Evolutionary conservation across 2,329 filamentous ascomycete genomes (phyloP), one percentile per base, ranked within the genome.

Genomic region (Talaromyces sp.): DNA sequence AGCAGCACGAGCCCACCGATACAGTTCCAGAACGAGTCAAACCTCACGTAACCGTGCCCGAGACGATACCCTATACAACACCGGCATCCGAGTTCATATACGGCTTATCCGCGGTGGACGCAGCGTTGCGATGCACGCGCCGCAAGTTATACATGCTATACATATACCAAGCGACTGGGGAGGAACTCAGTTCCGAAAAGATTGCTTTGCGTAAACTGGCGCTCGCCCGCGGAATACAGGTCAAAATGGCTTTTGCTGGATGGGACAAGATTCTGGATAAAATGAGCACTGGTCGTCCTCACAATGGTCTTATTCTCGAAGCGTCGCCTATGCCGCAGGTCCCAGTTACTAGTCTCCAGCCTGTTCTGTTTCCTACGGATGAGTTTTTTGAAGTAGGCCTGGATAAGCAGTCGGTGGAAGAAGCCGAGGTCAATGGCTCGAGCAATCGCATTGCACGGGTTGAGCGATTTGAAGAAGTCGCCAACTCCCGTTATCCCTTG

Each of bases 21-120:
- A 65, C 64, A 45, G 65, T 67, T 35, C 76, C 76, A 25, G 75
- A 78, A 66, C 70, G 72, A 49, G 69, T 77, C 10, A 77, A 75
- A 47, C 64, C 70, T 19, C 67, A 75, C 47, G 73, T 79, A 52
- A 75, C 69, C 66, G 73, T 78, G 1, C 81, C 81, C 0, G 66
- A 78, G 3, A 74, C 79, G 7, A 83, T 90, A 19, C 86, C 87
- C 1, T 89, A 94, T 73, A 92, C 91, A 0, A 96, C 92, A 0
- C 90, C 94, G 0, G 91, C 92, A 5, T 97, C 93, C 0, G 90
- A 97, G 67, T 98, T 97, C 71, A 82, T 99, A 2, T 98, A 96
- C 74, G 95, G 95, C 6, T 86, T 86, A 52, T 91, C 90, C 2
- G 88, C 91, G 1, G 92, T 98, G 25, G 84, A 90, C 68, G 90